phyloP scores from a whole-genome alignment of 208 protist species.

The Crithidia brevicula region DNA sequence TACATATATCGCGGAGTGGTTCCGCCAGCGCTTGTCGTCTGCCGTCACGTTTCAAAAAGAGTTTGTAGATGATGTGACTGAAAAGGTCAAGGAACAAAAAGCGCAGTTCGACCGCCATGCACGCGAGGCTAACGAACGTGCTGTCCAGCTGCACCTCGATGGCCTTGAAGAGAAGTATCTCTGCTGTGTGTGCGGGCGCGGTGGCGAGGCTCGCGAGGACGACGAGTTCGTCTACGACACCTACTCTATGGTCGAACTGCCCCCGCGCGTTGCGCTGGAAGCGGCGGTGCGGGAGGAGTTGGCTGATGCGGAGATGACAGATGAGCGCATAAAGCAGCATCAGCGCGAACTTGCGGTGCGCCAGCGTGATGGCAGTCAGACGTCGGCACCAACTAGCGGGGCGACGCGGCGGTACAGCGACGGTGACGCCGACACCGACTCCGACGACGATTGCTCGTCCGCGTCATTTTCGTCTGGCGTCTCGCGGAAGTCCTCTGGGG shows the following conservation, averaged over 20 bases:
- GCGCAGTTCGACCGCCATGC: conserved; percentile 52
- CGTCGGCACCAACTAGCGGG: background rate
- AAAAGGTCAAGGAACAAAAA: conserved; percentile 62
- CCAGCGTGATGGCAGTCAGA: background rate
- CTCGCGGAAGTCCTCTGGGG: background rate
- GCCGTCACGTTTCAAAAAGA: conserved; percentile 77
- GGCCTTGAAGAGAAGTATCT: conserved; percentile 79
- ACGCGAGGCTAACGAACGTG: conserved; percentile 63
- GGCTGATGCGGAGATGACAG: conserved; percentile 21
- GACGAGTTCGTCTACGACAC: conserved; percentile 64
- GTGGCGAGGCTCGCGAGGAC: conserved; percentile 65
- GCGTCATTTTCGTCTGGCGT: conserved; percentile 7
- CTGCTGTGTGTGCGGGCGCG: conserved; percentile 81
- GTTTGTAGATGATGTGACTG: conserved; percentile 78
- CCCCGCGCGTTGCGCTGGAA: conserved; percentile 39
- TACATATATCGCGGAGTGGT: conserved; percentile 40
- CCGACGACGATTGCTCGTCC: too few relatives aligned
- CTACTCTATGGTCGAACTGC: conserved; percentile 66
- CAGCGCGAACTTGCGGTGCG: conserved; percentile 8
- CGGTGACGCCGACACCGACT: conserved; percentile 1
- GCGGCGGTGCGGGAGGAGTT: conserved; percentile 30
- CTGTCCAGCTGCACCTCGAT: conserved; percentile 76
- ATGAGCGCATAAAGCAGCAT: conserved; percentile 32
- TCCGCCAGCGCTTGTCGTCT: conserved; percentile 61
- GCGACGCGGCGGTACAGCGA: conserved; percentile 10